phyloP scores from a whole-genome alignment of 371 early-diverging fungal species.

The Rhizopus arrhizus region DNA sequence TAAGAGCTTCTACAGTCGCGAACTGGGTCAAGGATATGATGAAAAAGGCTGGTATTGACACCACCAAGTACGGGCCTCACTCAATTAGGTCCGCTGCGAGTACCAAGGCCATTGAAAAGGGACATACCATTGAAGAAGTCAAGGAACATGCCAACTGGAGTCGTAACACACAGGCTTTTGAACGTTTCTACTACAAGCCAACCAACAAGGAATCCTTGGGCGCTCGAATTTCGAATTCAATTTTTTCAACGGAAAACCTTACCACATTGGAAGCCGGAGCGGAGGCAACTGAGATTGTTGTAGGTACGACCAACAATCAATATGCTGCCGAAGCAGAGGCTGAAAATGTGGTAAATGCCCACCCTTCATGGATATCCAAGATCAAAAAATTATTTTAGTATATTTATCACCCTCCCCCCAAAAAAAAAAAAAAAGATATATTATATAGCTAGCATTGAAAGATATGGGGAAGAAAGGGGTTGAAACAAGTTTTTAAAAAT shows the following conservation, averaged over 20 bases:
- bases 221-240: slow-evolving; percentile 10
- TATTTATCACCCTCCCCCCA: slow-evolving; percentile 3
- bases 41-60: slow-evolving; percentile 6
- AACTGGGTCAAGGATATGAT: not conserved
- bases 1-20: not conserved
- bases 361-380: slow-evolving; percentile 14
- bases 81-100: slow-evolving; percentile 8
- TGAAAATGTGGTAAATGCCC: slow-evolving; percentile 13
- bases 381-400: not conserved
- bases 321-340: slow-evolving; percentile 6
- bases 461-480: slow-evolving; percentile 13
- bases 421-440: not conserved
- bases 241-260: slow-evolving; percentile 6
- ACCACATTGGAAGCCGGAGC: not conserved
- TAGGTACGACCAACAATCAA: slow-evolving; percentile 6
- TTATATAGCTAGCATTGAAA: not conserved
- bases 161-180: not conserved
- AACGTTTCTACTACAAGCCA: slow-evolving; percentile 11
- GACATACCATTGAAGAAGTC: slow-evolving; percentile 2
- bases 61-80: slow-evolving; percentile 3
- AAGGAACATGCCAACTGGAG: slow-evolving; percentile 22
- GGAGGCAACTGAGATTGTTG: slow-evolving; percentile 8
- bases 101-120: slow-evolving; percentile 9
- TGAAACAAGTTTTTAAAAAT: not conserved
- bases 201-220: not conserved